Evolutionary conservation across 1,284 basidiomycete genomes (phyloP).

Genomic region (Tilletia setariae): DNA sequence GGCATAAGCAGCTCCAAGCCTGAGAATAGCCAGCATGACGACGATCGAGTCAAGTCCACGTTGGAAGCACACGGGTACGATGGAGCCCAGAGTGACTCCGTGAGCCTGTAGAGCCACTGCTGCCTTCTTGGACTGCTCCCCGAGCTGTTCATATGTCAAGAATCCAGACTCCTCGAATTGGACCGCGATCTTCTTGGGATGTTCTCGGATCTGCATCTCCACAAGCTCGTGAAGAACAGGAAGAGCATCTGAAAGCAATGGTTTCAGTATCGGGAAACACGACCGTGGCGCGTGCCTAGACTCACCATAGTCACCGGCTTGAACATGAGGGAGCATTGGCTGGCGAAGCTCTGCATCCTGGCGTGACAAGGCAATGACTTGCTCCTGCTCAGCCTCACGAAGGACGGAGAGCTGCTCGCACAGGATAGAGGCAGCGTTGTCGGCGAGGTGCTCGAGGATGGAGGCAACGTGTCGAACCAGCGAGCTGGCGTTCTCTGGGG

Average conservation of each 20-base stretch:
- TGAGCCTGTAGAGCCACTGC: not conserved
- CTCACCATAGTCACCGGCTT: not conserved
- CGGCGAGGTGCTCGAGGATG: not conserved
- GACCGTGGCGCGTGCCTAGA: too few relatives aligned
- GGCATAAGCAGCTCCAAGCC: not conserved
- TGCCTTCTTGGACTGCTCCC: not conserved
- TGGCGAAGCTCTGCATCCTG: not conserved
- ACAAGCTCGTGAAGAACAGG: conserved; percentile 1
- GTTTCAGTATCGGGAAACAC: too few relatives aligned
- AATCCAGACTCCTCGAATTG: not conserved
- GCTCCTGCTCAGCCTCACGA: not conserved
- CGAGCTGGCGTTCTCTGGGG: not conserved
- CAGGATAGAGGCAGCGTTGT: not conserved
- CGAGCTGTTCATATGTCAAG: conserved; percentile 1
- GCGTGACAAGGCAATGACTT: not conserved
- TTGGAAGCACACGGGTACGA: not conserved
- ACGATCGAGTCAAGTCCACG: not conserved
- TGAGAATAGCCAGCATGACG: not conserved
- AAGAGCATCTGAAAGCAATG: not conserved
- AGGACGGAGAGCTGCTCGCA: too few relatives aligned
- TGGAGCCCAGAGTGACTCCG: not conserved
- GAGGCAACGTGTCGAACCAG: not conserved
- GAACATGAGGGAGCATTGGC: not conserved
- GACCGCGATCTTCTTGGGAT: not conserved
- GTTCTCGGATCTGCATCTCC: not conserved